Base-by-base conservation (phyloP, 2,329 filamentous ascomycete species). In the Pseudogymnoascus sp. region DNA sequence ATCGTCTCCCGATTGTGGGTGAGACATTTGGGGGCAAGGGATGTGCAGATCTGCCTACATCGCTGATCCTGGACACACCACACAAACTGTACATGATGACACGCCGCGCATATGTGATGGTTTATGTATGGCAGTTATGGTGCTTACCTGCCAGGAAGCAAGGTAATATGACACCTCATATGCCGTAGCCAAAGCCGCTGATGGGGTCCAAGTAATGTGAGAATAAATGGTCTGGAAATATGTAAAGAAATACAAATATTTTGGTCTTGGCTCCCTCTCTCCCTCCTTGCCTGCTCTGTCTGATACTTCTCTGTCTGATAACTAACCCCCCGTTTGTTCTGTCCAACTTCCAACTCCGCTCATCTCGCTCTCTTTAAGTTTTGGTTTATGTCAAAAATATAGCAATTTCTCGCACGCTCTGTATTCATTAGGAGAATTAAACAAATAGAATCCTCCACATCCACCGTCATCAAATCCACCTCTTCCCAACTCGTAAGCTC, bases 371-470 rank as follows among this genome's bases (percentile, higher is more conserved):
- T 29, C 25, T 52, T 18, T n/a, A 6, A 3, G 5, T 31, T 52
- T 52, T 52, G n/a, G n/a, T n/a, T n/a, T 52, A 52, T 52, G 5
- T 52, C 27, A 18, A 52, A 52, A 52, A 52, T n/a, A 29, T 31
- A 13, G 8, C 45, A 52, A 52, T 52, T 33, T 52, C 27, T 52
- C 45, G 45, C 45, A 52, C 27, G 45, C 45, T 52, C 45, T 52
- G 45, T 27, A 31, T 31, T 52, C 27, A 52, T 52, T 52, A 52
- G 45, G 45, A 52, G 45, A 52, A 52, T 33, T 52, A 52, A 52
- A 31, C 45, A 52, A 52, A 52, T 31, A 7, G 8, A 31, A 31
- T 52, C 45, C 45, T 27, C 27, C 9, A 18, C 10, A 8, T 4
- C 21, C 3, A 10, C 27, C 8, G 3, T 15, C 27, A 31, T 27